These are phyloP conservation scores for Russula vinacea DNA, from an alignment of 768 basidiomycete species.

Conservation along the genomic window DNA sequence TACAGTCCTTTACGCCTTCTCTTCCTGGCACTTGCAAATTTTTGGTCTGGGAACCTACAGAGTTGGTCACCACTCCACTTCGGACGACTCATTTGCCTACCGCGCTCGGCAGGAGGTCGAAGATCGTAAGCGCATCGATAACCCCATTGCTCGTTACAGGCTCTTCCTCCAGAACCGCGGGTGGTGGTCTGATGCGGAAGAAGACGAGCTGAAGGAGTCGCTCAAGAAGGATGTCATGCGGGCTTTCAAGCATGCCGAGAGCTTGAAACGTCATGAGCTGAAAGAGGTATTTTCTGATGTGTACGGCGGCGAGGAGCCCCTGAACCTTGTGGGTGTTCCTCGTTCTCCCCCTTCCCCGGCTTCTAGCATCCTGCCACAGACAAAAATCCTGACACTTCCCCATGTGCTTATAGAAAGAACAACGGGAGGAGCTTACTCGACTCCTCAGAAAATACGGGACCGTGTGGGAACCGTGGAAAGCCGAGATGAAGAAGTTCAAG, in stretches of 20 bases:
- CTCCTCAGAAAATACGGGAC: conserved; percentile 82
- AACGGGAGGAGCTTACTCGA: conserved; percentile 69
- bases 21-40: background rate
- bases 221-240: conserved; percentile 72
- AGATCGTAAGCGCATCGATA: conserved; percentile 86
- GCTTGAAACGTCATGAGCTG: conserved; percentile 63
- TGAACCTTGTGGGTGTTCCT: conserved; percentile 66
- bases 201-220: conserved; percentile 63
- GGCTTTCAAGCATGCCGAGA: conserved; percentile 76
- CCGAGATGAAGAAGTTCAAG: conserved; percentile 72
- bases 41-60: conserved; percentile 38
- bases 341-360: conserved; percentile 7
- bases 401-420: conserved; percentile 58
- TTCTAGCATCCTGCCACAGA: conserved; percentile 2
- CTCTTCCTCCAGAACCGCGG: conserved; percentile 75
- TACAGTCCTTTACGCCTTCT: conserved; percentile 34
- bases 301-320: conserved; percentile 80
- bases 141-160: conserved; percentile 83
- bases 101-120: conserved; percentile 87
- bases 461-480: conserved; percentile 83
- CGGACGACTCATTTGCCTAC: conserved; percentile 95
- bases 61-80: conserved; percentile 92
- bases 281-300: conserved; percentile 83
- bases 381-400: conserved; percentile 12
- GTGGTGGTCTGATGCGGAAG: conserved; percentile 81